Percentiles rank a stretch among this genome's conserved stretches.
Conservation (phyloP, 2,329 filamentous ascomycete species). For the Aspergillus phoenicis region DNA sequence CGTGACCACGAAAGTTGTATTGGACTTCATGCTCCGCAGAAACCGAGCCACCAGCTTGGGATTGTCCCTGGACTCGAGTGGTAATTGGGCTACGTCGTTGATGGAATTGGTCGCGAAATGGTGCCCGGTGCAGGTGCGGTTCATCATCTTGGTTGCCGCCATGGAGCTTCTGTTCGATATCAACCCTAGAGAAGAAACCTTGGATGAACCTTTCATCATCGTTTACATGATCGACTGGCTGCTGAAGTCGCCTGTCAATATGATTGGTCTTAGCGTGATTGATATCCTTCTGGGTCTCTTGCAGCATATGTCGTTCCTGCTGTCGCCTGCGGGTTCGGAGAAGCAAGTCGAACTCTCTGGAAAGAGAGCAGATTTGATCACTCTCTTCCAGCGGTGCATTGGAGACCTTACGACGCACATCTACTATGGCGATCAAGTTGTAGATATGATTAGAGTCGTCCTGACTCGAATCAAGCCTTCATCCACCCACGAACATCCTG, state of each 20-base stretch:
- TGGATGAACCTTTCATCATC: slow-evolving; percentile 74
- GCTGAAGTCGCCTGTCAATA: slow-evolving; percentile 82
- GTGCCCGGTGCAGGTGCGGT: slow-evolving; percentile 93
- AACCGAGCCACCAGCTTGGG: slow-evolving; percentile 56
- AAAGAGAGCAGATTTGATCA: slow-evolving; percentile 64
- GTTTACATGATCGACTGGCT: slow-evolving; percentile 79
- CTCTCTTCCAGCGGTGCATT: slow-evolving; percentile 76
- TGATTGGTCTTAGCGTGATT: slow-evolving; percentile 95
- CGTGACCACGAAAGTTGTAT: slow-evolving; percentile 69
- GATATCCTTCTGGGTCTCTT: slow-evolving; percentile 85
- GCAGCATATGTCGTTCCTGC: slow-evolving; percentile 75
- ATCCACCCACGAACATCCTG: slow-evolving; percentile 46
- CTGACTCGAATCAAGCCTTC: slow-evolving; percentile 75
- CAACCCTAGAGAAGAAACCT: slow-evolving; percentile 68
- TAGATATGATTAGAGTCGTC: slow-evolving; percentile 87
- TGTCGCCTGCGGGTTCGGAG: slow-evolving; percentile 61
- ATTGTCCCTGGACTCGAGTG: slow-evolving; percentile 49
- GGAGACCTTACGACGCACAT: slow-evolving; percentile 91
- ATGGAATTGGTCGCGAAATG: slow-evolving; percentile 79
- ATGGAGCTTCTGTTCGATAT: slow-evolving; percentile 74
- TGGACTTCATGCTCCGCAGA: slow-evolving; percentile 69
- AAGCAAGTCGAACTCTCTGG: slow-evolving; percentile 29
- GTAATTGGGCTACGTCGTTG: slow-evolving; percentile 79
- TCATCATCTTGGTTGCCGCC: slow-evolving; percentile 80
- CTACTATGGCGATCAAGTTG: slow-evolving; percentile 95